A percentile compares a stretch with the other conserved stretches of the same genome.
Evolutionary conservation across 148 eudicot species (phyloP).

Genomic region (Arctostaphylos glauca): DNA sequence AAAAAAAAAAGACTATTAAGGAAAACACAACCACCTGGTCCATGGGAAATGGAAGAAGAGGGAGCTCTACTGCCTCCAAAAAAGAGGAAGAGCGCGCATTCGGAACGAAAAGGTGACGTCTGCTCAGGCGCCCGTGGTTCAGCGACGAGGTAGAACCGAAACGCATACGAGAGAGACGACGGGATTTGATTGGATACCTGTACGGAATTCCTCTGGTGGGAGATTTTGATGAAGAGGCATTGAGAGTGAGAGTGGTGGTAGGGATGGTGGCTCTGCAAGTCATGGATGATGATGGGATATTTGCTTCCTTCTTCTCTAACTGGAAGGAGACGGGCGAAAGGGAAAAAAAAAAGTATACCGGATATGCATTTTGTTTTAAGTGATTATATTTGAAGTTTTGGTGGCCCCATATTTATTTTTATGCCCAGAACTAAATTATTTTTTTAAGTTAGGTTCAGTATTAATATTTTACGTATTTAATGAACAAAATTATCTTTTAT

Average conservation of each 20-base stretch:
- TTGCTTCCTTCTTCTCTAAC: neutral
- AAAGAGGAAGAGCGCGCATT: neutral
- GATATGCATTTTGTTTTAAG: too few relatives aligned
- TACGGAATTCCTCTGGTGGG: neutral
- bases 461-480: too few relatives aligned
- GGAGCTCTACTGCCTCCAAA: neutral
- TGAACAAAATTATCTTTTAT: too few relatives aligned
- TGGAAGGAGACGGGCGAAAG: neutral
- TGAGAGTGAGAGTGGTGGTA: neutral
- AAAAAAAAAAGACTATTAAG: neutral
- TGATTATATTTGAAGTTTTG: too few relatives aligned
- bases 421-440: too few relatives aligned
- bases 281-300: neutral
- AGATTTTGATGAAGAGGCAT: neutral
- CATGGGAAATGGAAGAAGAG: constrained; percentile 1
- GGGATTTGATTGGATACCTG: neutral
- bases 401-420: too few relatives aligned
- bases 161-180: neutral
- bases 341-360: too few relatives aligned
- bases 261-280: neutral
- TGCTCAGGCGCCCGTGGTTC: neutral
- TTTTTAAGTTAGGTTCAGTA: too few relatives aligned
- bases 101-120: neutral
- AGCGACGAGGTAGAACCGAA: neutral
- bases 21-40: neutral